Percentiles rank a stretch among this genome's conserved stretches.
These are phyloP conservation scores for Euptelea pleiosperma DNA, from an alignment of 164 flowering plant species.

Conservation along the genomic window DNA sequence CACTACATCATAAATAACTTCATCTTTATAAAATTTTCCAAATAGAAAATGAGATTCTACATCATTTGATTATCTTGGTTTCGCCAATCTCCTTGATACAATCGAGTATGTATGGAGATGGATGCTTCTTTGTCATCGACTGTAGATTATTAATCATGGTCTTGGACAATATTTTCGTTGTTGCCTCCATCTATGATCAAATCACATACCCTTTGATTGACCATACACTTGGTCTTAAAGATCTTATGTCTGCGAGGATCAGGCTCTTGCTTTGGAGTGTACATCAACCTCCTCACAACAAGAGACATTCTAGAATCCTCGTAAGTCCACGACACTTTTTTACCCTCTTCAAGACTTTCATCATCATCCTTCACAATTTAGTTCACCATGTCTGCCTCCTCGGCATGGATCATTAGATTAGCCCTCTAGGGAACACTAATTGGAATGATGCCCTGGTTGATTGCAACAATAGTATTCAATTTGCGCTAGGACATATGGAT, in stretches of 20 bases:
- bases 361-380: too few species aligned
- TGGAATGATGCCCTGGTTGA: not conserved
- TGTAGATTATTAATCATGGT: slow-evolving; percentile 2
- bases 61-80: not conserved
- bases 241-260: too few species aligned
- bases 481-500: not conserved
- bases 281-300: too few species aligned
- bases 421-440: not conserved
- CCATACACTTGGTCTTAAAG: not conserved
- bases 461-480: not conserved
- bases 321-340: too few species aligned
- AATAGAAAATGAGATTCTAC: not conserved
- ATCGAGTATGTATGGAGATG: not conserved
- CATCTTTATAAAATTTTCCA: too few species aligned
- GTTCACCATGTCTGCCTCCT: too few species aligned
- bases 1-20: too few species aligned
- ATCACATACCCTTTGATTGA: not conserved
- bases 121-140: not conserved
- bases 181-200: not conserved
- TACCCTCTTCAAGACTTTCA: too few species aligned
- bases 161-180: not conserved
- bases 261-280: too few species aligned
- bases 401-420: not conserved
- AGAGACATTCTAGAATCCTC: too few species aligned
- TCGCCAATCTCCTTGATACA: not conserved